Conservation (phyloP, 106 monocot genomes). For the Apostasia shenzhenica region DNA sequence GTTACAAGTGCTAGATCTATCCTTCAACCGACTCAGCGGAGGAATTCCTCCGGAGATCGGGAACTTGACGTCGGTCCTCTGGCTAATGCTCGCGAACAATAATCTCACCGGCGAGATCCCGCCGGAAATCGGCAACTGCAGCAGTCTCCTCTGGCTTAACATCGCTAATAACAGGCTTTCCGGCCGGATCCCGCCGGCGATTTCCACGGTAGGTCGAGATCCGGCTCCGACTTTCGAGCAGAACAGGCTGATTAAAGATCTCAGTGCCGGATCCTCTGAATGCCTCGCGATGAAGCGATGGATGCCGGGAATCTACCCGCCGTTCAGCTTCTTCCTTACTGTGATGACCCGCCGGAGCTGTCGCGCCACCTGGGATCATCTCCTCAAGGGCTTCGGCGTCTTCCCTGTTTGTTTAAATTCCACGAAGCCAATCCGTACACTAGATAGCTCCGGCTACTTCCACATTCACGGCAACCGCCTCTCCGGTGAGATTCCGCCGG, state of each 20-base stretch:
- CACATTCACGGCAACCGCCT: constrained; percentile 53
- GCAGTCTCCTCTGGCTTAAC: constrained; percentile 73
- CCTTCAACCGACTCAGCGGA: constrained; percentile 55
- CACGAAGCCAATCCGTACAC: constrained; percentile 24
- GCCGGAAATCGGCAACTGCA: constrained; percentile 68
- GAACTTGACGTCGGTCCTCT: constrained; percentile 58
- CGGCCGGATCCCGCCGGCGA: constrained; percentile 51
- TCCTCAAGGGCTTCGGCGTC: constrained; percentile 48
- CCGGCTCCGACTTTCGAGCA: constrained; percentile 55
- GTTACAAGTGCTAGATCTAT: constrained; percentile 68
- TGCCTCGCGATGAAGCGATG: constrained; percentile 64
- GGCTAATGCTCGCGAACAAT: constrained; percentile 76
- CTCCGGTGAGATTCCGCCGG: constrained; percentile 53
- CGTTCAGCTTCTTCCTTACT: constrained; percentile 63
- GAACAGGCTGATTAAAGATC: constrained; percentile 19
- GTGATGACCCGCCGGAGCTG: constrained; percentile 62
- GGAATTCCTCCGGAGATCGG: constrained; percentile 55
- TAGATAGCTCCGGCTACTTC: constrained; percentile 57
- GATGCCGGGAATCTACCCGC: constrained; percentile 69
- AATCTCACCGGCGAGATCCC: constrained; percentile 58
- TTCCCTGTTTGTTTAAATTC: constrained; percentile 43
- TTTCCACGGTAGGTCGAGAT: constrained; percentile 35
- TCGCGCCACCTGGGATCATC: constrained; percentile 37
- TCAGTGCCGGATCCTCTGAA: constrained; percentile 42
- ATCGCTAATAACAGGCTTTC: constrained; percentile 58